Percentiles rank a stretch among this genome's conserved stretches.
phyloP scores from a whole-genome alignment of 2,329 filamentous ascomycete species.

The Arachnomyces sp. region DNA sequence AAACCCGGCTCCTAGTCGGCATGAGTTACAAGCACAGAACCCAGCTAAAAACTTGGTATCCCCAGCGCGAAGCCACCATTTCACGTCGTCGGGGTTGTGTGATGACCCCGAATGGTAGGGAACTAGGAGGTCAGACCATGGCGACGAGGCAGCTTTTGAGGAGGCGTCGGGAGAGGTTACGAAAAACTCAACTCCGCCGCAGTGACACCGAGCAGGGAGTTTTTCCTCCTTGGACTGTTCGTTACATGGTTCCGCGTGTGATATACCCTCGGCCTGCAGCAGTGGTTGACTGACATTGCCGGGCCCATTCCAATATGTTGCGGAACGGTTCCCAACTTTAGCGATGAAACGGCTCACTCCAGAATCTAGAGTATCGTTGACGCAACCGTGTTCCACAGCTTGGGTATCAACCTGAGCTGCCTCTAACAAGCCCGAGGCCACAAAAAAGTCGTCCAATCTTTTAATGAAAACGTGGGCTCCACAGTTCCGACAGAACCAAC shows the following conservation, averaged over 20 bases:
- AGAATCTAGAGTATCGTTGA: slow-evolving; percentile 22
- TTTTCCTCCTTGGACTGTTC: slow-evolving; percentile 10
- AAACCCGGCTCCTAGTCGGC: slow-evolving; percentile 53
- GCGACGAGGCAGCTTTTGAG: slow-evolving; percentile 40
- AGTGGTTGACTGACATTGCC: slow-evolving; percentile 25
- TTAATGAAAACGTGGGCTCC: slow-evolving; percentile 38
- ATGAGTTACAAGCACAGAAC: slow-evolving; percentile 56
- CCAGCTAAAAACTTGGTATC: slow-evolving; percentile 51
- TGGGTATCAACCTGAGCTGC: slow-evolving; percentile 14
- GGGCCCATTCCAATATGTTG: slow-evolving; percentile 3
- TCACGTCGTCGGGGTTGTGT: slow-evolving; percentile 42
- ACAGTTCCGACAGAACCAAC: slow-evolving; percentile 46
- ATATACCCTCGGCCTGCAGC: slow-evolving; percentile 5
- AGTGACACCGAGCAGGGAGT: slow-evolving; percentile 47
- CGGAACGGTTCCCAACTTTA: not conserved
- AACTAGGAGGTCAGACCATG: slow-evolving; percentile 48
- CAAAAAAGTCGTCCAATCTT: slow-evolving; percentile 20
- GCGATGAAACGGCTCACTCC: slow-evolving; percentile 13
- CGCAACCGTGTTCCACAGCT: slow-evolving; percentile 22
- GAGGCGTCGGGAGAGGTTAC: slow-evolving; percentile 48
- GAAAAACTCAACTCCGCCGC: slow-evolving; percentile 48
- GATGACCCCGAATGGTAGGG: slow-evolving; percentile 37
- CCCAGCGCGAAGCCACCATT: slow-evolving; percentile 52
- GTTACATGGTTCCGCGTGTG: not conserved
- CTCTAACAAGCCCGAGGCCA: slow-evolving; percentile 27